A percentile compares a stretch with the other conserved stretches of the same genome.
Evolutionary conservation across 2,329 filamentous ascomycete species (phyloP).

Genomic region (Pseudogymnoascus sp.): DNA sequence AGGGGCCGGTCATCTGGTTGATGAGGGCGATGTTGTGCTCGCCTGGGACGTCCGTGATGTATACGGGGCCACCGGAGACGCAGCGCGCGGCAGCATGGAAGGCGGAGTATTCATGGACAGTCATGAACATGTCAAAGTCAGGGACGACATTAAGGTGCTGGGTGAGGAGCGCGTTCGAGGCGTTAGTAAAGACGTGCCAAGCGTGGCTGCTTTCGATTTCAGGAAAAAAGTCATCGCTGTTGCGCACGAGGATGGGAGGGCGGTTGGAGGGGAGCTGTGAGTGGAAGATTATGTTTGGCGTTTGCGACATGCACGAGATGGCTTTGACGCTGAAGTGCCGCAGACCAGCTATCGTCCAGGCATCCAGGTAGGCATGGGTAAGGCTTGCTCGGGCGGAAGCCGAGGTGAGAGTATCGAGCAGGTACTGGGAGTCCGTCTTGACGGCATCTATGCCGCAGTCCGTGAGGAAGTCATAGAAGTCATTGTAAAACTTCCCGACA

Average conservation of each 20-base stretch:
- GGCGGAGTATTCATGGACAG: conserved; percentile 58
- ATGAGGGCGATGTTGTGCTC: conserved; percentile 71
- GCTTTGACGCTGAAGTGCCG: conserved; percentile 69
- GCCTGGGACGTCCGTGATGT: conserved; percentile 85
- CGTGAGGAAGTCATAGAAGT: conserved; percentile 81
- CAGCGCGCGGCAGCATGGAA: conserved; percentile 90
- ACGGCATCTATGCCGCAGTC: conserved; percentile 73
- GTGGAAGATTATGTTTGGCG: conserved; percentile 79
- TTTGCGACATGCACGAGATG: conserved; percentile 93
- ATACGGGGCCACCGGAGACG: conserved; percentile 84
- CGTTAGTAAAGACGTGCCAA: conserved; percentile 95
- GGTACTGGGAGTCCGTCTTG: conserved; percentile 87
- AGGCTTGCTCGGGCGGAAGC: conserved; percentile 65
- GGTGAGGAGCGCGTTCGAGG: conserved; percentile 77
- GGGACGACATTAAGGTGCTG: conserved; percentile 81
- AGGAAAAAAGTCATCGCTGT: conserved; percentile 90
- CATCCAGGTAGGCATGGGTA: conserved; percentile 71
- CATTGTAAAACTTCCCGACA: conserved; percentile 69
- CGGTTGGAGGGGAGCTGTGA: conserved; percentile 71
- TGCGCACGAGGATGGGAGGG: conserved; percentile 68
- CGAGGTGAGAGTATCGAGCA: conserved; percentile 67
- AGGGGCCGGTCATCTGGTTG: conserved; percentile 70
- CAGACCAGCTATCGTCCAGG: conserved; percentile 72
- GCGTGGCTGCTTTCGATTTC: conserved; percentile 72
- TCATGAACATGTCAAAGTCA: conserved; percentile 71